Evolutionary conservation across 2,329 filamentous ascomycete species (phyloP), one percentile per base, ranked within the genome.

Genomic region (Fusarium acutatum): DNA sequence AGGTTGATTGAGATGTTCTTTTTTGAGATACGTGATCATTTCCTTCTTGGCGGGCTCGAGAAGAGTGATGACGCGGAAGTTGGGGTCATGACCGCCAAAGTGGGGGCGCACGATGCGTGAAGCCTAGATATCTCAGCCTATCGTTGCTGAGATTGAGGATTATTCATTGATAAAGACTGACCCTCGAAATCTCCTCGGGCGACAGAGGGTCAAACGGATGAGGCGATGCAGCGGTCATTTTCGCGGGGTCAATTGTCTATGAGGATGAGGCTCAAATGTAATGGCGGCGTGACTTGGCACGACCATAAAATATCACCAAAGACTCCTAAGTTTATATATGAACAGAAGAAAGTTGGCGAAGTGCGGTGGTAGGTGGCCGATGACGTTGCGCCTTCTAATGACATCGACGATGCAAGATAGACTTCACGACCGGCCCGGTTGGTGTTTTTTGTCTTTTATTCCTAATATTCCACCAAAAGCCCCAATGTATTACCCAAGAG

Each of bases 51-150:
- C 78, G 0, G 87, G 87, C 67, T 89, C 87, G 20, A 78, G 77
- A 15, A 89, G 81, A 0, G 85, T 86, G 67, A 88, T 85, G 61
- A 86, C 83, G 7, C 86, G 83, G 72, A 89, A 89, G 62, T 83
- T 82, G 13, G 80, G 72, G 4, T 72, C 69, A 17, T 71, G 60
- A 0, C 28, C 60, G 10, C 66, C 44, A 40, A 81, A 81, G 17
- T 66, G 63, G 3, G 71, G 62, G 2, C 73, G 74, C 1, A 75
- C 77, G 40, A 79, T 64, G 3, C 60, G 59, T 6, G 79, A 74
- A 5, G 76, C 73, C 80, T 81, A 40, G 17, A 32, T 2, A 41
- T 20, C 28, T 41, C 24, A 26, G 14, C 26, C 43, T 62, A 17
- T n/a, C 9, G 4, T 35, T 14, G 22, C 34, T 26, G 11, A 15